Evolutionary conservation across 2,329 filamentous ascomycete species (phyloP).

Genomic region (Blastomyces silverae): DNA sequence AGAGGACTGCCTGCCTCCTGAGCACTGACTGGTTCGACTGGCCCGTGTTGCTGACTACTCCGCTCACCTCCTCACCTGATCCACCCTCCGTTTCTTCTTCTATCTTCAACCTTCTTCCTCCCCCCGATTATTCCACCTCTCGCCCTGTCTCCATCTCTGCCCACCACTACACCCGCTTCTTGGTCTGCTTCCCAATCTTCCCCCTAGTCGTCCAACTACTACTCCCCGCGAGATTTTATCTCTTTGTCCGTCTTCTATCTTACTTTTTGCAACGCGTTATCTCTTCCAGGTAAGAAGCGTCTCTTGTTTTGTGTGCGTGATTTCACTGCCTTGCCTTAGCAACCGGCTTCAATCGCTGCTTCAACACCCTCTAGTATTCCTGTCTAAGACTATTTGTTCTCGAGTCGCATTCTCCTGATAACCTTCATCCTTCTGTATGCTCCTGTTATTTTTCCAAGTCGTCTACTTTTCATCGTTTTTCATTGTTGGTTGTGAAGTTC

Average conservation of each 20-base stretch:
- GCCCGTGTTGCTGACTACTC: conserved; percentile 8
- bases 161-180: not conserved
- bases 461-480: not conserved
- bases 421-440: not conserved
- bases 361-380: not conserved
- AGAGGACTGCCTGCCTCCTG: not conserved
- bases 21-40: not conserved
- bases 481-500: not conserved
- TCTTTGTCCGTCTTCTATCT: not conserved
- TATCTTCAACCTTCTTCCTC: conserved; percentile 8
- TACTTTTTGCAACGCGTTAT: not conserved
- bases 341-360: not conserved
- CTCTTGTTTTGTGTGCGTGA: conserved; percentile 11
- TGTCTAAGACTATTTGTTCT: not conserved
- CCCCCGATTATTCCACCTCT: conserved; percentile 2
- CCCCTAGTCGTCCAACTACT: not conserved
- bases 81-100: conserved; percentile 1
- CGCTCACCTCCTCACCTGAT: conserved; percentile 9
- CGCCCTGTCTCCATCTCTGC: not conserved
- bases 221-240: not conserved
- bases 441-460: not conserved
- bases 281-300: conserved; percentile 1
- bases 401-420: conserved; percentile 2
- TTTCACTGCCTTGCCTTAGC: not conserved
- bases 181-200: not conserved